Evolutionary conservation across 2,329 filamentous ascomycete species (phyloP).

Genomic region (Proliferodiscus dingleyae): DNA sequence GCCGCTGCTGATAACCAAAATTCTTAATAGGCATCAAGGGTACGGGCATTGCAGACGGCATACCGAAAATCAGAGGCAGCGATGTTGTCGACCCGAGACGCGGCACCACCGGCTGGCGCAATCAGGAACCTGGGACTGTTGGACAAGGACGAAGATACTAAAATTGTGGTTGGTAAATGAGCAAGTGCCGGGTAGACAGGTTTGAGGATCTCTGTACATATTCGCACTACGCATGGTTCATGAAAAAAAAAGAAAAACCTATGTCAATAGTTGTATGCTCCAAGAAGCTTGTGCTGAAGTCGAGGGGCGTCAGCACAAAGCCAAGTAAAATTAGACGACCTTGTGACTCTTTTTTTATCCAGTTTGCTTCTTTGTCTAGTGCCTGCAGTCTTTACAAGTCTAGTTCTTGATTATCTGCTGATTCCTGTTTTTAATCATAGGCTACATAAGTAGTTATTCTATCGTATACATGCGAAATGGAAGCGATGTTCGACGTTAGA

Average conservation of each 20-base stretch:
- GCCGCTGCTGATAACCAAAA: conserved; percentile 6
- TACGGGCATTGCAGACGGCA: conserved; percentile 72
- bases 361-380: no score
- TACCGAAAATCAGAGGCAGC: conserved; percentile 76
- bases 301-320: not conserved
- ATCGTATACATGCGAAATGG: no score
- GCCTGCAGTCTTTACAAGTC: no score
- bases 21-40: conserved; percentile 59
- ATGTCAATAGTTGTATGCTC: not conserved
- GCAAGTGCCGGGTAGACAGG: conserved; percentile 6
- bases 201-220: conserved; percentile 28
- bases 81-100: conserved; percentile 61
- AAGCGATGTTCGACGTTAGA: no score
- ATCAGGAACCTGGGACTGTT: conserved; percentile 83
- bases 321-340: no score
- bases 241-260: not conserved
- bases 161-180: conserved; percentile 45
- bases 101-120: conserved; percentile 75
- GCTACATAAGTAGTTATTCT: no score
- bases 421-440: no score
- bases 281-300: not conserved
- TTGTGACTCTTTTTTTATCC: no score
- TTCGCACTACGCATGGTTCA: conserved; percentile 17
- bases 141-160: conserved; percentile 76
- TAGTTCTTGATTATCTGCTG: no score